phyloP scores from a whole-genome alignment of 306 rosid species.

The Sesbania bispinosa region DNA sequence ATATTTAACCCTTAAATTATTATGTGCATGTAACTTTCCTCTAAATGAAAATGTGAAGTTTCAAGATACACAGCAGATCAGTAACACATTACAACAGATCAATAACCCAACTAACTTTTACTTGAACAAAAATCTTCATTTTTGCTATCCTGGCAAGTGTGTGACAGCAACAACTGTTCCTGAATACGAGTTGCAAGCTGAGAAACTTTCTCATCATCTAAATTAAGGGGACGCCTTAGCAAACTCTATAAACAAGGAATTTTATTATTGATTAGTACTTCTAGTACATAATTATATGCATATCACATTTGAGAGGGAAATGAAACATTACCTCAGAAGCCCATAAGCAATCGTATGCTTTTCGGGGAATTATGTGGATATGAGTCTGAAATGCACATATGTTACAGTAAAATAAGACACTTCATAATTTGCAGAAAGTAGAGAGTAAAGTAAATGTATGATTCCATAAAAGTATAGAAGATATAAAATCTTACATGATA shows the following conservation, averaged over 20 bases:
- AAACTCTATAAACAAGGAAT: slow-evolving; percentile 49
- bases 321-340: slow-evolving; percentile 70
- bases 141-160: slow-evolving; percentile 31
- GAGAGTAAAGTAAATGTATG: background rate
- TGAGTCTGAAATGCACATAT: slow-evolving; percentile 70
- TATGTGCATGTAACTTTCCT: slow-evolving; percentile 5
- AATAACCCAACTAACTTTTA: slow-evolving; percentile 42
- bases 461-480: background rate
- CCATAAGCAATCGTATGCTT: slow-evolving; percentile 79
- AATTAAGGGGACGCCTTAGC: slow-evolving; percentile 60
- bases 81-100: slow-evolving; percentile 30
- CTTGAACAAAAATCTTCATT: slow-evolving; percentile 46
- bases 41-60: slow-evolving; percentile 20
- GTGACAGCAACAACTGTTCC: slow-evolving; percentile 47
- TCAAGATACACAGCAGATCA: too few species aligned
- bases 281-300: background rate
- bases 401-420: slow-evolving; percentile 26
- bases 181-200: slow-evolving; percentile 61
- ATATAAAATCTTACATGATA: slow-evolving; percentile 69
- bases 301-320: background rate
- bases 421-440: background rate
- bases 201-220: slow-evolving; percentile 63
- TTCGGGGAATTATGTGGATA: slow-evolving; percentile 92
- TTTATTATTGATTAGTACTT: background rate
- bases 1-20: too few species aligned